These are phyloP conservation scores for Coccomyxa sp. DNA, from an alignment of 139 green algal species.

Conservation along the genomic window DNA sequence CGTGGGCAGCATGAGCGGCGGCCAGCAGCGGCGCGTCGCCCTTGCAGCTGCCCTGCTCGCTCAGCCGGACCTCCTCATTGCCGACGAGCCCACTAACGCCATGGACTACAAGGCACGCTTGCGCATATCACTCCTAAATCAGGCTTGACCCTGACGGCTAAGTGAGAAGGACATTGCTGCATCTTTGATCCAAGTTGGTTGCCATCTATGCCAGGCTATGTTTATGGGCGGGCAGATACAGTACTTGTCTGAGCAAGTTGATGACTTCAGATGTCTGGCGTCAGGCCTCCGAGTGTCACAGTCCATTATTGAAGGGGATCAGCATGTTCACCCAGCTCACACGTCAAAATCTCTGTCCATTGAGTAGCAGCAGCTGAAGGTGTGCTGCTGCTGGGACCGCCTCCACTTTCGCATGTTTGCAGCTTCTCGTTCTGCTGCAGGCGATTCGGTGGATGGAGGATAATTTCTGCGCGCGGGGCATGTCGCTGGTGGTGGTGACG, in stretches of 20 bases:
- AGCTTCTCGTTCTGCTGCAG: conserved; percentile 3
- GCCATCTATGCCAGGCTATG: too few relatives aligned
- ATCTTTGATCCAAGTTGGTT: not conserved
- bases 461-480: conserved; percentile 45
- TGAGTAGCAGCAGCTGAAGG: too few relatives aligned
- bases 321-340: not conserved
- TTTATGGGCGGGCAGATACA: too few relatives aligned
- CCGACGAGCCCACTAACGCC: conserved; percentile 79
- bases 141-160: not conserved
- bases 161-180: not conserved
- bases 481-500: conserved; percentile 69
- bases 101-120: conserved; percentile 43
- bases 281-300: too few relatives aligned
- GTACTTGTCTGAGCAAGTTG: too few relatives aligned
- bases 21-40: conserved; percentile 64
- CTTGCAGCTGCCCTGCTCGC: conserved; percentile 66
- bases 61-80: conserved; percentile 67
- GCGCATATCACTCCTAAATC: not conserved
- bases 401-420: not conserved
- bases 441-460: conserved; percentile 67
- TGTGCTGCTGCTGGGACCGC: too few relatives aligned
- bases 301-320: too few relatives aligned
- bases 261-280: too few relatives aligned
- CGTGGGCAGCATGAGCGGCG: conserved; percentile 25
- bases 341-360: not conserved